Base-by-base conservation (phyloP, 78 protist genomes). In the Planoprotostelium fungivorum region DNA sequence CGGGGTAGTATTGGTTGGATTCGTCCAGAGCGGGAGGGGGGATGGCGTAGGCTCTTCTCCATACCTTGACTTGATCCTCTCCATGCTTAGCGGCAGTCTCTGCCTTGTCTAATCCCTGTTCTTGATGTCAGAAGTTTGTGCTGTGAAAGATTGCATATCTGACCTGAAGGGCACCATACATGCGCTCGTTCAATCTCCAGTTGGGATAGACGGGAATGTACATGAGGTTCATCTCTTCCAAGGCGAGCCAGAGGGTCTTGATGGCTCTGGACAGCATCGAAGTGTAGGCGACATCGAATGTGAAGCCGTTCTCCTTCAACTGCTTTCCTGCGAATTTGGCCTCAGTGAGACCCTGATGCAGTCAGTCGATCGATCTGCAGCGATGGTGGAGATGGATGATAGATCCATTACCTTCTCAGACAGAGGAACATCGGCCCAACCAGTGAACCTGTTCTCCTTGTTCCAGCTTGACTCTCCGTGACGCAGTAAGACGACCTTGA, bases 161-260 rank as follows among this genome's bases (percentile, higher is more conserved):
- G n/a, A n/a, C n/a, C n/a, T 96, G 97, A n/a, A 97, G 97, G 35
- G 92, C 97, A 84, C 99, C 99, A 87, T 98, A 98, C 93, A 91
- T 92, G 34, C 99, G 88, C 96, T 98, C 99, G 95, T 98, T 98
- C 36, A 98, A 94, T 36, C 98, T 90, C 98, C 98, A 98, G 35
- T 83, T 16, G 83, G 37, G 84, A 34, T 51, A 28, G 29, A 96
- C 96, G 10, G 98, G 98, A 28, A 96, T 39, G 38, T 87, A 93
- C 35, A 16, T 31, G 1, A 5, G 51, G 88, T 91, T 93, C 31
- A 93, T 16, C 73, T 84, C 97, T 38, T 96, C 97, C 1, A 98
- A 89, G 0, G 89, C 23, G 29, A 92, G 87, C 83, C 88, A 87
- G n/a, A 89, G 35, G 0, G 99, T 98, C 85, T 89, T 84, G 84